Evolutionary conservation across 345 rosid species (phyloP).

Genomic region (Populus pruinosa): DNA sequence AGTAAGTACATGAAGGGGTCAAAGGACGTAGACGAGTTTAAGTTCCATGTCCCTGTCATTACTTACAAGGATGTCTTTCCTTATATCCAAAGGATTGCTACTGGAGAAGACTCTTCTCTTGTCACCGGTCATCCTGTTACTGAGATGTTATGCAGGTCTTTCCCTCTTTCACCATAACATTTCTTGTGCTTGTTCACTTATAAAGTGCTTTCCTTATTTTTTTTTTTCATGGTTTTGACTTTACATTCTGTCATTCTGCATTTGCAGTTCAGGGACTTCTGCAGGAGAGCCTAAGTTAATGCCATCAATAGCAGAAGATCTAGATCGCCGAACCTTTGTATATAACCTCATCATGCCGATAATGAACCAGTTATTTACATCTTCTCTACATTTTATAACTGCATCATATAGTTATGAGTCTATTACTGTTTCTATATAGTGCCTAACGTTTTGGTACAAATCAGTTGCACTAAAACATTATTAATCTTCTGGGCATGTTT

Average conservation of each 20-base stretch:
- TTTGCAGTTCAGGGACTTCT: slow-evolving; percentile 66
- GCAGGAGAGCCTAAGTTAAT: slow-evolving; percentile 62
- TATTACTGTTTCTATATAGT: neutral
- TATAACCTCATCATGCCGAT: slow-evolving; percentile 73
- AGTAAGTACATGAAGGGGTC: slow-evolving; percentile 41
- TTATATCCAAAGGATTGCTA: slow-evolving; percentile 58
- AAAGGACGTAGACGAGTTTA: slow-evolving; percentile 39
- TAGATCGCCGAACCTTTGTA: slow-evolving; percentile 60
- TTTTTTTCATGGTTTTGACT: neutral
- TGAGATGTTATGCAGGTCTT: slow-evolving; percentile 66
- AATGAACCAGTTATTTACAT: slow-evolving; percentile 43
- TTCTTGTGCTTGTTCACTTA: neutral
- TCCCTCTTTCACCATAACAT: neutral
- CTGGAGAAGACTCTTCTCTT: slow-evolving; percentile 55
- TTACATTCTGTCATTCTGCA: neutral
- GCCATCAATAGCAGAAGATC: slow-evolving; percentile 64
- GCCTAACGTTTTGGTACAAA: neutral
- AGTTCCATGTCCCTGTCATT: slow-evolving; percentile 42
- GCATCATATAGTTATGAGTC: neutral
- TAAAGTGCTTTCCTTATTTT: neutral
- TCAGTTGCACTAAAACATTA: neutral
- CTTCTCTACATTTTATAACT: neutral
- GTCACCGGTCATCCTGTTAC: slow-evolving; percentile 51
- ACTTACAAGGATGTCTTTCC: slow-evolving; percentile 52
- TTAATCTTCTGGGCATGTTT: neutral